Evolutionary conservation across 2,329 filamentous ascomycete species (phyloP).

Genomic region (Microsporum audouinii): DNA sequence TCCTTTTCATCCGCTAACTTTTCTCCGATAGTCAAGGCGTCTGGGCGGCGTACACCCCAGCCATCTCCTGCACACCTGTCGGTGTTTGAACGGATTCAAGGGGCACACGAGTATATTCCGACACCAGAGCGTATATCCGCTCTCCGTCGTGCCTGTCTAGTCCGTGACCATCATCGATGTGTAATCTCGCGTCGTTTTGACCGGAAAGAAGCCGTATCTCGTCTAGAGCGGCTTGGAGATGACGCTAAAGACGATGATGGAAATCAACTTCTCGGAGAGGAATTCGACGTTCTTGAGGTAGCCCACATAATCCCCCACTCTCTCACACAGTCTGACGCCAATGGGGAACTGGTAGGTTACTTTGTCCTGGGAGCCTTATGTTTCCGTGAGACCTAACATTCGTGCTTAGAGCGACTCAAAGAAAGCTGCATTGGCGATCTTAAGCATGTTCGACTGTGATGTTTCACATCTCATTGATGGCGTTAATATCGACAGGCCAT

Average conservation of each 20-base stretch:
- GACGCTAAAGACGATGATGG: conserved; percentile 15
- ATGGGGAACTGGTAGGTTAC: neutral
- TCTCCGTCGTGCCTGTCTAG: conserved; percentile 13
- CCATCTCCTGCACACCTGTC: neutral
- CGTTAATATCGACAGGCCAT: conserved; percentile 22
- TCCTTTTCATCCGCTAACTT: neutral
- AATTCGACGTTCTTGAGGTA: conserved; percentile 12
- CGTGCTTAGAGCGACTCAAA: conserved; percentile 17
- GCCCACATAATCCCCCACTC: conserved; percentile 2
- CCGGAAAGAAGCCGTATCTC: conserved; percentile 10
- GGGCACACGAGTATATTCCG: neutral
- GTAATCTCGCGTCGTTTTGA: conserved; percentile 15
- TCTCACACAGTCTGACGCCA: neutral
- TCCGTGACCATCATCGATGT: conserved; percentile 16
- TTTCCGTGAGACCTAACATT: neutral
- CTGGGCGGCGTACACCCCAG: neutral
- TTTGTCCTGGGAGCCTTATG: neutral
- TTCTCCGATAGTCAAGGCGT: neutral
- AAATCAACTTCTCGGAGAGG: conserved; percentile 5
- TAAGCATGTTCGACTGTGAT: conserved; percentile 34
- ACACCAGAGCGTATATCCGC: conserved; percentile 12
- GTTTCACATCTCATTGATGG: conserved; percentile 29
- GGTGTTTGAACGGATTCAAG: neutral
- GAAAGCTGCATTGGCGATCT: conserved; percentile 26
- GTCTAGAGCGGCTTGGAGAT: conserved; percentile 6